These are phyloP conservation scores for Aegilops speltoides DNA, from an alignment of 176 grass and related monocot genomes.

Conservation along the genomic window DNA sequence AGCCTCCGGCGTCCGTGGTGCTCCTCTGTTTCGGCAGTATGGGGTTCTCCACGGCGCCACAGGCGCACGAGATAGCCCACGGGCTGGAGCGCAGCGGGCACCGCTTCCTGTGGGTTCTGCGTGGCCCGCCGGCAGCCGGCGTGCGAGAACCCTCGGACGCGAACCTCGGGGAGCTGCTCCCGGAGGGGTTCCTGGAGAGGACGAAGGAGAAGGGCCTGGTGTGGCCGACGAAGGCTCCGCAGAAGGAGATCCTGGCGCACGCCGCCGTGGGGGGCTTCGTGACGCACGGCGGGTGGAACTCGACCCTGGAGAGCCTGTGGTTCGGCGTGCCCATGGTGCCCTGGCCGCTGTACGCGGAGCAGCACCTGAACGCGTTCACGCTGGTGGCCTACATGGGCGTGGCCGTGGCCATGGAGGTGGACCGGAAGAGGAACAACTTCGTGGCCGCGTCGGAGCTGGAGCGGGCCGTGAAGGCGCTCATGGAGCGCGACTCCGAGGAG, in stretches of 20 bases:
- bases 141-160: neutral
- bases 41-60: neutral
- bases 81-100: conserved; percentile 15
- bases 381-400: conserved; percentile 32
- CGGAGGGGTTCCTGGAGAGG: conserved; percentile 19
- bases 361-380: conserved; percentile 54
- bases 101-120: conserved; percentile 8
- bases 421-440: conserved; percentile 1
- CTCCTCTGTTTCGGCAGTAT: neutral
- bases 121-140: neutral
- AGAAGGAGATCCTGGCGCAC: conserved; percentile 44
- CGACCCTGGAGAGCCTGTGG: conserved; percentile 37
- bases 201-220: conserved; percentile 20
- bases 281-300: conserved; percentile 66
- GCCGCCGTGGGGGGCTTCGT: conserved; percentile 48
- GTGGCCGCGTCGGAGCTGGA: neutral
- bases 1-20: neutral
- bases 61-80: conserved; percentile 2
- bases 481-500: neutral
- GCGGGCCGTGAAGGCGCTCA: neutral
- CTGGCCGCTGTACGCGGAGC: conserved; percentile 52
- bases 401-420: conserved; percentile 35
- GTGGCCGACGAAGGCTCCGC: conserved; percentile 48
- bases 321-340: conserved; percentile 39
- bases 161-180: conserved; percentile 20